Evolutionary conservation across 148 eudicot genomes (phyloP).

Genomic region (Rhododendron molle): DNA sequence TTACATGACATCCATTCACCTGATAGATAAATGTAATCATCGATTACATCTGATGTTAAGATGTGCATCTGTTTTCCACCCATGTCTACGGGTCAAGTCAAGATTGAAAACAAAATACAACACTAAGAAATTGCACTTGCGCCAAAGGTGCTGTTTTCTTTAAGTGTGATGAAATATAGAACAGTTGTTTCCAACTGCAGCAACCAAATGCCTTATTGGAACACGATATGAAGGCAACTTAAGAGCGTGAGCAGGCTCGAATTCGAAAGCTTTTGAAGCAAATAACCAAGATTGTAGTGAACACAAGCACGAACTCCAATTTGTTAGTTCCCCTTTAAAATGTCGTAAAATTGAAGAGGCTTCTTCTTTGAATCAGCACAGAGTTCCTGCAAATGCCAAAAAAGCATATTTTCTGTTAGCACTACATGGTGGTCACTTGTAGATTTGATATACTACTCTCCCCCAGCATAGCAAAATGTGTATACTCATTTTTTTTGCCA

Average conservation of each 20-base stretch:
- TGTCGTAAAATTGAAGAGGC: constrained; percentile 61
- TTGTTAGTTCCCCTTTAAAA: constrained; percentile 45
- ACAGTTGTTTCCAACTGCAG: background rate
- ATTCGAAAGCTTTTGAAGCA: background rate
- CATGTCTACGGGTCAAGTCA: background rate
- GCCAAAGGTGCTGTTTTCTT: background rate
- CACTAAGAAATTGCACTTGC: background rate
- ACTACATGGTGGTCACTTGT: background rate
- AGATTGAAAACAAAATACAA: background rate
- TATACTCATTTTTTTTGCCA: no score
- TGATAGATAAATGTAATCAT: background rate
- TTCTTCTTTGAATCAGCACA: constrained; percentile 44
- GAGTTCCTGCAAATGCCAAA: constrained; percentile 12
- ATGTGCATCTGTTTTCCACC: background rate
- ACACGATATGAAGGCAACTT: background rate
- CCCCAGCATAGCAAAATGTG: background rate
- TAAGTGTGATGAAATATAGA: background rate
- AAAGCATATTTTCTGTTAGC: background rate
- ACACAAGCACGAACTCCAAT: background rate
- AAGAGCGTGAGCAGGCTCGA: background rate
- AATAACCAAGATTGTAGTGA: background rate
- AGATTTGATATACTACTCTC: background rate
- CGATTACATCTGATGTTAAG: background rate
- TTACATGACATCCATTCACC: background rate
- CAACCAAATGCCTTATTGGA: background rate